Evolutionary conservation across 2,329 filamentous ascomycete genomes (phyloP), one percentile per base, ranked within the genome.

Genomic region (Paracamarosporium sp.): DNA sequence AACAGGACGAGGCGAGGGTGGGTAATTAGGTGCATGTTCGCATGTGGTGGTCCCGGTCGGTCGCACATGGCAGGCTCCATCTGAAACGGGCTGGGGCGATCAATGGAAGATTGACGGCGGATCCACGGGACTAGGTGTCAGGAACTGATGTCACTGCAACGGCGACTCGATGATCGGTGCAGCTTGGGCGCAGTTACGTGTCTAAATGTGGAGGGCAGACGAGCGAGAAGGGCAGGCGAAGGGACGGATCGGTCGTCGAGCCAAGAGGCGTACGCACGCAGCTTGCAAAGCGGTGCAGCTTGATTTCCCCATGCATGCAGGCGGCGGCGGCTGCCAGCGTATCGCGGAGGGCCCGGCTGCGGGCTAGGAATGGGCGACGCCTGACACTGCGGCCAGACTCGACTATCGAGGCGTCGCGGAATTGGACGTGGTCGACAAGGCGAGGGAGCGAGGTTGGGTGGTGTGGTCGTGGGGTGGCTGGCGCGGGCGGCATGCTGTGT

Each of bases 191-290:
- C 41, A 11, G 24, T 30, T 45, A 45, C 44, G 28, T 35, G 30
- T 40, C 36, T 22, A 31, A 20, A 17, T 46, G 43, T 33, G 44
- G 44, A 47, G 44, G 44, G 13, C 2, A 22, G 2, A 20, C n/a
- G n/a, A 15, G 11, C 28, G 25, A 35, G n/a, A 31, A 13, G 30
- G 44, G 44, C 28, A 47, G n/a, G 17, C n/a, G 17, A 22, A 22
- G 28, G 9, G 30, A 47, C 12, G 25, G 11, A 35, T 24, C 44
- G 44, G 44, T 15, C 24, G 44, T 5, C 5, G 28, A 7, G 44
- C 44, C 28, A 47, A 47, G 44, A 47, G 11, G 46, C 13, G 31
- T 50, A 50, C 46, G 46, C 46, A 25, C 31, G 22, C 31, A n/a
- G 31, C 12, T 40, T 40, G 36, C 36, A 17, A 40, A 40, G 17